Evolutionary conservation across 805 yeast genomes (phyloP).

Genomic region (Kuraishia piskuri): DNA sequence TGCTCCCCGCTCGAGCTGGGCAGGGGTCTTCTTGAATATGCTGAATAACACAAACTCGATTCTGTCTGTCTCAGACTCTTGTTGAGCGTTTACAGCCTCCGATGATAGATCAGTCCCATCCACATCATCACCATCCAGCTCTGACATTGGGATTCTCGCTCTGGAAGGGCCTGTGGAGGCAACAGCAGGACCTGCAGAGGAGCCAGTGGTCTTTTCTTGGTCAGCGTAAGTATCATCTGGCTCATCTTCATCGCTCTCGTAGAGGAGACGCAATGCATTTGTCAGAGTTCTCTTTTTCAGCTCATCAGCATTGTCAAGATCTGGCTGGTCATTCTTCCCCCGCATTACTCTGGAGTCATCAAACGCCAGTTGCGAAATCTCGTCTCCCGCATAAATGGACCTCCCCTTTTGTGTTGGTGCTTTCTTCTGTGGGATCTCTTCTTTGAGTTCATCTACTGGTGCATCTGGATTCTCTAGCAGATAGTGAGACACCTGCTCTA

Average conservation of each 20-base stretch:
- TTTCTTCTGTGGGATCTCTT: neutral
- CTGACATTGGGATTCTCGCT: neutral
- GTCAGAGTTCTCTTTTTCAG: constrained; percentile 49
- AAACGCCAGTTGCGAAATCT: constrained; percentile 21
- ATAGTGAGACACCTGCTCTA: constrained; percentile 48
- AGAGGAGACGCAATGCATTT: constrained; percentile 49
- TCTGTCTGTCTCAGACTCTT: constrained; percentile 26
- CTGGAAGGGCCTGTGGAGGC: neutral
- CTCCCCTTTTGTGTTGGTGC: constrained; percentile 7
- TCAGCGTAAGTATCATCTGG: constrained; percentile 73
- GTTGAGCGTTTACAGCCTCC: constrained; percentile 7
- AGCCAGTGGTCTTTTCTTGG: constrained; percentile 30
- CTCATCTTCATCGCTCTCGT: constrained; percentile 77
- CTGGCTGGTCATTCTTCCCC: constrained; percentile 24
- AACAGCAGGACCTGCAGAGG: constrained; percentile 5
- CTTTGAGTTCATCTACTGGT: neutral
- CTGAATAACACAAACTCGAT: constrained; percentile 52
- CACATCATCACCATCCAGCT: constrained; percentile 12
- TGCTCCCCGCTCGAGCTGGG: constrained; percentile 34
- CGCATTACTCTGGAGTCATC: constrained; percentile 17
- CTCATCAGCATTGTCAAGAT: constrained; percentile 12
- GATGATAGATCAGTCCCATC: constrained; percentile 4
- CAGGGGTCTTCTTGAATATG: constrained; percentile 41
- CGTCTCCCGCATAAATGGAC: constrained; percentile 22
- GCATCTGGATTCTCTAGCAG: constrained; percentile 56